phyloP scores from a whole-genome alignment of 2,329 filamentous ascomycete genomes.

The Fusarium bactridioides region DNA sequence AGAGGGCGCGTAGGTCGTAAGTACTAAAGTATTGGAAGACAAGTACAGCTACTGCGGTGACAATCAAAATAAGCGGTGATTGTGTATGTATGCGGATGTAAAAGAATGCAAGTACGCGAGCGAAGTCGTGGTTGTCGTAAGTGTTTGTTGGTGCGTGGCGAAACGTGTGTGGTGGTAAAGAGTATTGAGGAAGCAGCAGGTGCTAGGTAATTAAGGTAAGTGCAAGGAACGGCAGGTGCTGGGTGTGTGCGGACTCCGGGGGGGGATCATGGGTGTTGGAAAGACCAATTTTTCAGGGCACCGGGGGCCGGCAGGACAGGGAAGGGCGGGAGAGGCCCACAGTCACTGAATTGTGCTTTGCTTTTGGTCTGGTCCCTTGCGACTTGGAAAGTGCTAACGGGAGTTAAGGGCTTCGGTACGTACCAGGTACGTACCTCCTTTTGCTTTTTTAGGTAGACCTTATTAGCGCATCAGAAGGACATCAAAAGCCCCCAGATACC shows the following conservation, averaged over 20 bases:
- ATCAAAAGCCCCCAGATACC: slow-evolving; percentile 21
- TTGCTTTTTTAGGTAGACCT: slow-evolving; percentile 22
- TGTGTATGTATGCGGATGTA: slow-evolving; percentile 26
- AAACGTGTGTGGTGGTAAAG: slow-evolving; percentile 39
- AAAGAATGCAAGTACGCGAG: slow-evolving; percentile 39
- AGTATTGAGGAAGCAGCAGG: slow-evolving; percentile 34
- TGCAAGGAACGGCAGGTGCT: slow-evolving; percentile 28
- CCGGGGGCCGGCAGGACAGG: slow-evolving; percentile 26
- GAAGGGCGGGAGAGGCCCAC: slow-evolving; percentile 31
- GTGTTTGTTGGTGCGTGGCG: slow-evolving; percentile 39
- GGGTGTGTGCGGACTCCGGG: slow-evolving; percentile 26
- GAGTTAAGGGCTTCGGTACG: slow-evolving; percentile 8
- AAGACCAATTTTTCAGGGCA: slow-evolving; percentile 37
- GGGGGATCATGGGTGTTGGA: slow-evolving; percentile 28
- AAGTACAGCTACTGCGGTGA: slow-evolving; percentile 27
- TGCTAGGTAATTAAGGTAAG: slow-evolving; percentile 40
- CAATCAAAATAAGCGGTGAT: slow-evolving; percentile 31
- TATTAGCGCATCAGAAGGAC: slow-evolving; percentile 17
- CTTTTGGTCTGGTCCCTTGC: slow-evolving; percentile 23
- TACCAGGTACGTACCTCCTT: slow-evolving; percentile 15
- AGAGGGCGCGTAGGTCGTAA: slow-evolving; percentile 15
- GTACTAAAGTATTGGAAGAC: not conserved
- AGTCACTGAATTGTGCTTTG: slow-evolving; percentile 31
- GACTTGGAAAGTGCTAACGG: slow-evolving; percentile 8
- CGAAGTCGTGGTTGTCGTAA: slow-evolving; percentile 31